Percentiles rank a stretch among this genome's conserved stretches.
Evolutionary conservation across 768 basidiomycete species (phyloP).

Genomic region (Agaricus blazei): DNA sequence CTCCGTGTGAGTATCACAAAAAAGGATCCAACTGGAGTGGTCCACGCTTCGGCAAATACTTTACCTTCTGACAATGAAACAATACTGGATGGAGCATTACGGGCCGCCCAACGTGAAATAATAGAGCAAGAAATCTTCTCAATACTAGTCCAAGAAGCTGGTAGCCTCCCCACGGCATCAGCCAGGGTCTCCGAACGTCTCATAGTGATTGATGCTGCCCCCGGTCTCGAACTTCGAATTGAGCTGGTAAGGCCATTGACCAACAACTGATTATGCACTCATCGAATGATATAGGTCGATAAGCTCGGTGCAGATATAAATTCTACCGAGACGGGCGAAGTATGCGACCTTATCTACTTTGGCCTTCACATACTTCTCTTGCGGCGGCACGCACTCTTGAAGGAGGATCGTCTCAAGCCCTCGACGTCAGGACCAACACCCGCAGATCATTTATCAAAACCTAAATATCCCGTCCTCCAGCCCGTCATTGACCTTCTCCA

Average conservation of each 20-base stretch:
- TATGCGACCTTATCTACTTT: slow-evolving; percentile 67
- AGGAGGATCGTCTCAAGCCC: slow-evolving; percentile 31
- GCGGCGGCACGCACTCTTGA: slow-evolving; percentile 49
- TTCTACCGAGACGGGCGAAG: slow-evolving; percentile 11
- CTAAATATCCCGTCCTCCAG: slow-evolving; percentile 46
- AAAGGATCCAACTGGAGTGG: slow-evolving; percentile 24
- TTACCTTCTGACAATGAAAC: slow-evolving; percentile 23
- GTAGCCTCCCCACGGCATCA: slow-evolving; percentile 66
- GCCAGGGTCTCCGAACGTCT: slow-evolving; percentile 76
- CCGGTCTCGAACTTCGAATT: slow-evolving; percentile 61
- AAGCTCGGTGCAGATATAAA: not conserved
- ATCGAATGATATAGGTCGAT: slow-evolving; percentile 1
- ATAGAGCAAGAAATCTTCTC: slow-evolving; percentile 81
- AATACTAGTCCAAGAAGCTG: slow-evolving; percentile 70
- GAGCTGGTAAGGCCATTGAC: slow-evolving; percentile 52
- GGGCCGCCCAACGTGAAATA: slow-evolving; percentile 61
- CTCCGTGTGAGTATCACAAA: slow-evolving; percentile 42
- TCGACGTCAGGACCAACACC: slow-evolving; percentile 11
- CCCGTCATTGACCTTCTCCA: slow-evolving; percentile 77
- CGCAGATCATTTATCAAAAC: not conserved
- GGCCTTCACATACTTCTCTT: slow-evolving; percentile 61
- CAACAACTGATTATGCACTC: not conserved
- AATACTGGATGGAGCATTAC: slow-evolving; percentile 48
- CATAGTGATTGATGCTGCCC: slow-evolving; percentile 73
- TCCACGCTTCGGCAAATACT: slow-evolving; percentile 27